A percentile compares a stretch with the other conserved stretches of the same genome.
phyloP scores from a whole-genome alignment of 2,329 filamentous ascomycete species.

The Aspergillus chevalieri region DNA sequence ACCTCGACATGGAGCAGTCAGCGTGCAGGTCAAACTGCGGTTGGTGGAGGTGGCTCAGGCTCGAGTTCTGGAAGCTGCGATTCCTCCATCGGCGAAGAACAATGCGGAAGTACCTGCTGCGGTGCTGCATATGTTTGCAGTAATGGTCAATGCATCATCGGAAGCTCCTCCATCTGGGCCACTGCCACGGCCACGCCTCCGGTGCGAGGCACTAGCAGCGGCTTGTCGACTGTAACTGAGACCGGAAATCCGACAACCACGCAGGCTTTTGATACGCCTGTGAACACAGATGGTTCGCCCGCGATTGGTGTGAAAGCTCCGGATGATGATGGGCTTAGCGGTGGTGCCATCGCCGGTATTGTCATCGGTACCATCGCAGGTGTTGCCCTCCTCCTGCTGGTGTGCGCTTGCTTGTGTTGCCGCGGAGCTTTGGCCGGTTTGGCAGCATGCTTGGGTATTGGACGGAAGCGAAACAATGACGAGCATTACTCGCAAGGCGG shows the following conservation, averaged over 20 bases:
- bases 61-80: conserved; percentile 37
- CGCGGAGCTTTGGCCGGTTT: conserved; percentile 36
- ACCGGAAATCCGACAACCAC: conserved; percentile 38
- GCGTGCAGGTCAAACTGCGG: conserved; percentile 15
- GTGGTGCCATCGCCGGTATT: conserved; percentile 47
- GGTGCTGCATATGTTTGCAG: conserved; percentile 39
- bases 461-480: conserved; percentile 33
- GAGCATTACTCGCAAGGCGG: conserved; percentile 30
- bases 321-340: conserved; percentile 37
- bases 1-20: conserved; percentile 50
- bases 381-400: conserved; percentile 38
- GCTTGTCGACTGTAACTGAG: conserved; percentile 37
- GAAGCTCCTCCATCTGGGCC: conserved; percentile 35
- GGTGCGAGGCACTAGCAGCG: conserved; percentile 41
- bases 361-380: conserved; percentile 45
- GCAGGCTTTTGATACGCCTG: conserved; percentile 40
- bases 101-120: conserved; percentile 43
- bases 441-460: conserved; percentile 29
- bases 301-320: conserved; percentile 28
- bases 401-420: conserved; percentile 41
- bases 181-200: conserved; percentile 36
- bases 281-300: conserved; percentile 37
- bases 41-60: background rate
- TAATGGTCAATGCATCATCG: conserved; percentile 35
- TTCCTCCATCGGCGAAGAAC: conserved; percentile 37